phyloP scores from a whole-genome alignment of 805 yeast genomes.

The Cyberlindnera galapagoensis region DNA sequence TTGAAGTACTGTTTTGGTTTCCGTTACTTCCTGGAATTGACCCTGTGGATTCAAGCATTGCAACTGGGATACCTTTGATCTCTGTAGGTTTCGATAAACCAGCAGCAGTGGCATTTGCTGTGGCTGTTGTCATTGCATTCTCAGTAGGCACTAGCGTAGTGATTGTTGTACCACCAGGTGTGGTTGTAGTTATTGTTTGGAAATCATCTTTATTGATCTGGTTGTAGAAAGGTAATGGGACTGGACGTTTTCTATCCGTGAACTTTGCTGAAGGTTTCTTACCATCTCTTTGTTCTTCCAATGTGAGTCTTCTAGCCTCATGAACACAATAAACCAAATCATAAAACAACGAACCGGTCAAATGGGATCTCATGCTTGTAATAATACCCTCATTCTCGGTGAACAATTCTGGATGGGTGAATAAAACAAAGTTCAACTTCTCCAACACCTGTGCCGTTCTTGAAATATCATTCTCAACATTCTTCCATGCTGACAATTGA shows the following conservation, averaged over 20 bases:
- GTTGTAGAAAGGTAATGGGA: constrained; percentile 82
- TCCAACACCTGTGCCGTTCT: constrained; percentile 89
- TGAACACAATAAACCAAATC: constrained; percentile 93
- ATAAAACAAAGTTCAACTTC: constrained; percentile 77
- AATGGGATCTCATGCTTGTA: constrained; percentile 83
- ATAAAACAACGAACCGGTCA: constrained; percentile 85
- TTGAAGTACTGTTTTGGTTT: neutral
- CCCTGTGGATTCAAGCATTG: constrained; percentile 78
- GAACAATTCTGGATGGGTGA: constrained; percentile 81
- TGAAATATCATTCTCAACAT: constrained; percentile 80
- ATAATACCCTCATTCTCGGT: constrained; percentile 69
- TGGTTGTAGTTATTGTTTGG: constrained; percentile 75
- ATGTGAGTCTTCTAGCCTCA: constrained; percentile 76
- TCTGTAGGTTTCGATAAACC: constrained; percentile 48
- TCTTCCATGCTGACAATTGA: constrained; percentile 84
- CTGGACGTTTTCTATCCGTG: constrained; percentile 21
- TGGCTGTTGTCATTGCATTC: constrained; percentile 60
- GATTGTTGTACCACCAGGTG: constrained; percentile 88
- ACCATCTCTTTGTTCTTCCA: constrained; percentile 32
- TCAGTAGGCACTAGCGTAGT: constrained; percentile 87
- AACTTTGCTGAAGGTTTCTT: constrained; percentile 17
- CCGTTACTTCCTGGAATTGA: constrained; percentile 33
- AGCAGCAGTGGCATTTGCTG: constrained; percentile 49
- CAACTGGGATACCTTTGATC: constrained; percentile 62
- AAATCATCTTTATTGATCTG: constrained; percentile 88